phyloP scores from a whole-genome alignment of 495 filamentous ascomycete genomes.

The Ascodesmis nigricans region DNA sequence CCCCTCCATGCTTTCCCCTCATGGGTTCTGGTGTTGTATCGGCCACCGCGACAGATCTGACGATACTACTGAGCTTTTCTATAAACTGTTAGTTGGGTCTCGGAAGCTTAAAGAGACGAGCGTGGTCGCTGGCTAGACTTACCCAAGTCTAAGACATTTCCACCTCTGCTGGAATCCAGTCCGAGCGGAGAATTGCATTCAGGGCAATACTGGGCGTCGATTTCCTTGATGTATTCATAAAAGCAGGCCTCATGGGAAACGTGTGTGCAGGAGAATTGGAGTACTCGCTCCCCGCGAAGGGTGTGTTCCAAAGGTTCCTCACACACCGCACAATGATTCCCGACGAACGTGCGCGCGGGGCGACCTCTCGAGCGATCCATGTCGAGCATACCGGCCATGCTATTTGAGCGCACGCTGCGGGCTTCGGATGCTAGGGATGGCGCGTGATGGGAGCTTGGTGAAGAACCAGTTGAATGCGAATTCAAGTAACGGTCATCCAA shows the following conservation, averaged over 20 bases:
- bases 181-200: constrained; percentile 84
- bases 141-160: constrained; percentile 90
- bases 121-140: constrained; percentile 22
- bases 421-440: constrained; percentile 17
- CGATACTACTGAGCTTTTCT: constrained; percentile 93
- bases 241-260: constrained; percentile 98
- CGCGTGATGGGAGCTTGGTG: constrained; percentile 12
- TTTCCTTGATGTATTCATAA: constrained; percentile 93
- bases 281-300: constrained; percentile 75
- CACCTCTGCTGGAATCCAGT: constrained; percentile 82
- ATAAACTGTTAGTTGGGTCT: constrained; percentile 17
- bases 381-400: constrained; percentile 52
- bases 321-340: constrained; percentile 84
- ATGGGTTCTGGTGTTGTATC: constrained; percentile 35
- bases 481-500: constrained; percentile 15
- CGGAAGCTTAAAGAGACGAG: constrained; percentile 1
- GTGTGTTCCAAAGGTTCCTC: constrained; percentile 96
- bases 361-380: constrained; percentile 60
- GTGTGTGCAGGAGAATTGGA: constrained; percentile 90
- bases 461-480: constrained; percentile 15
- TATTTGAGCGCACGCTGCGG: constrained; percentile 22
- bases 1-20: too few relatives aligned
- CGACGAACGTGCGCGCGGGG: constrained; percentile 85
- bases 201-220: constrained; percentile 86
- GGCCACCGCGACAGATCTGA: constrained; percentile 56